Conservation (phyloP, 306 rosid species). For the Ormosia emarginata region DNA sequence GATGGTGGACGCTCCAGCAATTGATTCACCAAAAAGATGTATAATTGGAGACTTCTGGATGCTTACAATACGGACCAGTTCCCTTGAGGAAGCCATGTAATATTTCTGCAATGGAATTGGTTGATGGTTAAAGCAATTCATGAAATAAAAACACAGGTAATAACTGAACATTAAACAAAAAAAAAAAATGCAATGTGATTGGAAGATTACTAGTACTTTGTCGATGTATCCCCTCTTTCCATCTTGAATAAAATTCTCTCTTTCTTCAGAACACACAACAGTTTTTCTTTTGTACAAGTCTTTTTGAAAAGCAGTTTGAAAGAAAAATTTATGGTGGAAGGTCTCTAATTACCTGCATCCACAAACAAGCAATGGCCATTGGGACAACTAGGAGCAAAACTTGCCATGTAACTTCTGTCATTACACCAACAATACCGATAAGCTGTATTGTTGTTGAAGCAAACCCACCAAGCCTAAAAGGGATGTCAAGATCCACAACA, state of each 20-base stretch:
- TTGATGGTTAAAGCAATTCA: slow-evolving; percentile 6
- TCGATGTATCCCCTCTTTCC: not conserved
- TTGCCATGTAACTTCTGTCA: slow-evolving; percentile 98
- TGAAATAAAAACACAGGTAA: not conserved
- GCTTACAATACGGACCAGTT: slow-evolving; percentile 95
- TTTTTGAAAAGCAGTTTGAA: not conserved
- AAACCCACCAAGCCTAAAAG: slow-evolving; percentile 98
- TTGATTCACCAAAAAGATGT: slow-evolving; percentile 94
- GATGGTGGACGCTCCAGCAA: slow-evolving; percentile 97
- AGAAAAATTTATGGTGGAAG: slow-evolving; percentile 15
- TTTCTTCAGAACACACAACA: not conserved
- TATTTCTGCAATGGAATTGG: slow-evolving; percentile 63
- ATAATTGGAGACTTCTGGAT: slow-evolving; percentile 96
- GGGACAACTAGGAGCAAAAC: slow-evolving; percentile 92
- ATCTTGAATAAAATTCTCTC: not conserved
- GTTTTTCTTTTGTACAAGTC: not conserved
- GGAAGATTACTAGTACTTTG: not conserved
- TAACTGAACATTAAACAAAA: not conserved
- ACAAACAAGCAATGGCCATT: slow-evolving; percentile 92
- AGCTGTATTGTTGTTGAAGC: slow-evolving; percentile 96
- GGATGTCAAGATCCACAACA: slow-evolving; percentile 99
- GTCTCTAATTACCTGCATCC: slow-evolving; percentile 89
- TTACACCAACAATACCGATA: slow-evolving; percentile 93
- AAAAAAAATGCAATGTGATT: not conserved
- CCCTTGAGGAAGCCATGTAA: slow-evolving; percentile 99